Base-by-base conservation (phyloP, 139 green algal genomes). In the Diplosphaera chodatii region DNA sequence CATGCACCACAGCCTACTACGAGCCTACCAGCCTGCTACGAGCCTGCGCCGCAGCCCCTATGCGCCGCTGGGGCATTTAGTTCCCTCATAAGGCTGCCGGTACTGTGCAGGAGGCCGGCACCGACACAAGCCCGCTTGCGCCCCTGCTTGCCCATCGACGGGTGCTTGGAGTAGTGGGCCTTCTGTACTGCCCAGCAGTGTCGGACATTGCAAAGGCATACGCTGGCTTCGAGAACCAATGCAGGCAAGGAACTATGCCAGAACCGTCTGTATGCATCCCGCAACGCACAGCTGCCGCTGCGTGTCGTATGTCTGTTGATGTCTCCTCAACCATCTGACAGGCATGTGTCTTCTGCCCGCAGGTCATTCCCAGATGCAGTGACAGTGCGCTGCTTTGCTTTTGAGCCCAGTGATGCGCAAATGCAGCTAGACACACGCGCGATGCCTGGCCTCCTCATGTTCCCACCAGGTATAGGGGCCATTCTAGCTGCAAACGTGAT, bases 361-460 rank as follows among this genome's bases (percentile, higher is more conserved):
- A 87, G 78, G 72, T 32, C 75, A 10, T 94, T 85, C 76, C 84
- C 86, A 0, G 87, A 91, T 34, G 85, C 91, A 10, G 76, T 90
- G 31, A 81, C 89, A 1, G 27, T 81, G 18, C 86, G 92, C 23
- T 93, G 87, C 79, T 89, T 95, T 64, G 85, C 83, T 8, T 96
- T 97, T 74, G 85, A 96, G 74, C 86, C 90, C 4, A 86, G 40
- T 18, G 86, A 91, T 23, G 76, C 74, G 21, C 86, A 92, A 69
- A 77, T 90, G 59, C 68, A 73, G 15, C 70, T 84, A 70, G 88
- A 79, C 16, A 68, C 65, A 41, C 73, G 78, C 40, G 48, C 68
- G 29, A 75, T 75, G 62, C 32, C 32, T 8, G 72, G 92, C 67
- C 77, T 96, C 40, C 84, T 96, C 32, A 83, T 92, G 68, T 93